Base-by-base conservation (phyloP, 345 rosid species). In the Hirschfeldia incana region DNA sequence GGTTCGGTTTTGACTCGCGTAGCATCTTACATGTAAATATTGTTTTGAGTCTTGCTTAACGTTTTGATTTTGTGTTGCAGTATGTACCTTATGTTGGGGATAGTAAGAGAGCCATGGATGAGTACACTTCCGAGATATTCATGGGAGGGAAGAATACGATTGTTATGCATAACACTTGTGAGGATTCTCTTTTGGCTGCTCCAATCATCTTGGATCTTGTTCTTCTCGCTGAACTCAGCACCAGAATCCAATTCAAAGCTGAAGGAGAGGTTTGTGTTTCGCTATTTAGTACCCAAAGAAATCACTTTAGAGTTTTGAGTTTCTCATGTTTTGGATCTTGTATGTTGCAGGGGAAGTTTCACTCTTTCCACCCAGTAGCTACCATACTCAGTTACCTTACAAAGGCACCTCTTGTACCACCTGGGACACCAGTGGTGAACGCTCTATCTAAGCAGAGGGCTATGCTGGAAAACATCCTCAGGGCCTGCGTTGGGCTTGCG, bases 81-180 rank as follows among this genome's bases (percentile, higher is more conserved):
- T 90, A 93, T 79, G 99, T 93, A 61, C 97, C 98, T 0, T 93
- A 90, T 82, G 97, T 95, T 1, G 98, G 80, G 1, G 99, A 95
- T 82, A 91, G 97, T 89, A 93, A 95, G 88, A 86, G 98, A 70
- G 99, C 99, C 5, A 90, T 93, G 98, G 99, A 95, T 42, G 99
- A 95, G 86, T 95, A 93, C 89, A 91, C 94, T 2, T 95, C 99
- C 3, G 99, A 95, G 87, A 93, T 95, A 55, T 95, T 95, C 90
- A 87, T 93, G 97, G 99, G 99, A 78, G 99, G 99, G 33, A 86
- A 78, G 81, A 95, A 33, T 86, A 95, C 99, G 3, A 95, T 95
- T 21, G 97, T 90, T 77, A 68, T 93, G 83, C 99, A 93, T 87
- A 95, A 95, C 80, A 93, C 97, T 0, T 93, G 99, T 21, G 99